phyloP scores from a whole-genome alignment of 257 asterid genomes.

The Rhazya stricta region DNA sequence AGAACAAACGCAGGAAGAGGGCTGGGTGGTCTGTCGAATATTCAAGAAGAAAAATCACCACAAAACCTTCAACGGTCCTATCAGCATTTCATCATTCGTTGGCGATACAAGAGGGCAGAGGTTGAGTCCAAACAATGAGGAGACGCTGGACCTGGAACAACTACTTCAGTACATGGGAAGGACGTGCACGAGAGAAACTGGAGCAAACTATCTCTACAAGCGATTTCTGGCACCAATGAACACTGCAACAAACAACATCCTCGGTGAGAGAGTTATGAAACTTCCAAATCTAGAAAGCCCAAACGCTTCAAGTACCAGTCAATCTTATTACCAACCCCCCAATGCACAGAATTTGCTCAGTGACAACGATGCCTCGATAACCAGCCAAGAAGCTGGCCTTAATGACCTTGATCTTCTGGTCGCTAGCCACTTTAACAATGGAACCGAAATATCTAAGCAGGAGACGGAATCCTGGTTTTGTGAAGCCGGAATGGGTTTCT shows the following conservation, averaged over 20 bases:
- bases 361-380: neutral
- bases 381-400: slow-evolving; percentile 14
- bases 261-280: slow-evolving; percentile 24
- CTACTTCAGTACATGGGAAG: slow-evolving; percentile 34
- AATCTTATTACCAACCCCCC: neutral
- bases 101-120: slow-evolving; percentile 8
- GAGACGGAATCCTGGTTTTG: neutral
- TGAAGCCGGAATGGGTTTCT: neutral
- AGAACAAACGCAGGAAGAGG: slow-evolving; percentile 40
- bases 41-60: slow-evolving; percentile 48
- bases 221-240: neutral
- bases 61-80: slow-evolving; percentile 17
- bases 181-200: slow-evolving; percentile 11
- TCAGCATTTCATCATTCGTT: neutral
- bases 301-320: slow-evolving; percentile 1
- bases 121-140: slow-evolving; percentile 24
- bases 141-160: slow-evolving; percentile 30
- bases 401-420: slow-evolving; percentile 42
- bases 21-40: slow-evolving; percentile 65
- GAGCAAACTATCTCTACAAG: neutral
- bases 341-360: slow-evolving; percentile 14
- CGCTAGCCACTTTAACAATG: slow-evolving; percentile 40
- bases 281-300: slow-evolving; percentile 40
- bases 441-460: slow-evolving; percentile 23
- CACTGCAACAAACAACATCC: neutral